Base-by-base conservation (phyloP, 176 grass and related monocot genomes). In the Bolboschoenus planiculmis region DNA sequence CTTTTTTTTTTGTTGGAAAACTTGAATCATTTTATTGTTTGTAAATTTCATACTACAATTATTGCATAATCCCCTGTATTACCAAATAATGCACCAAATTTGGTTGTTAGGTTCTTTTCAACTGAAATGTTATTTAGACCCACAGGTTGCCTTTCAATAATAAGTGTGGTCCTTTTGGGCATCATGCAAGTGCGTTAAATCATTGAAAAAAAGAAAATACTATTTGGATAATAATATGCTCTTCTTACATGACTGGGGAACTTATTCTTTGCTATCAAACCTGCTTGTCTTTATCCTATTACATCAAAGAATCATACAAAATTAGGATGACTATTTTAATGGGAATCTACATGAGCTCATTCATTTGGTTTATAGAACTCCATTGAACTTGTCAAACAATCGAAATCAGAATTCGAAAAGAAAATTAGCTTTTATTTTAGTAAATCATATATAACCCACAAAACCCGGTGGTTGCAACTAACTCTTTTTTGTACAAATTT, bases 221-320 rank as follows among this genome's bases (percentile, higher is more conserved):
- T 7, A 43, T 80, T 58, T 59, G n/a, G 54, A 80, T 80, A 40
- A 26, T 56, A 60, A 80, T 80, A 26, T 80, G 20, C n/a, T 61
- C 6, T 57, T 59, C 44, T 46, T 44, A 16, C 11, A 2, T 61
- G n/a, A 81, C 33, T 60, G 23, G 56, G 56, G 78, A 81, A 43
- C 13, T 40, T 43, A 81, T 81, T 61, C 78, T 43, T 81, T 81
- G 30, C 37, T 81, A 81, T 61, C 43, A 43, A 81, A 20, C 72
- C 72, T 33, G 53, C 72, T 34, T 33, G 5, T 46, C 39, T 77
- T n/a, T 53, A 47, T 75, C 42, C 10, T 43, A 71, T 42, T 48
- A 48, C 13, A 46, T 15, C 26, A 75, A 48, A 76, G 44, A 76
- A 31, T 76, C 13, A 76, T 76, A 43, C 51, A 14, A 4, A 76